Evolutionary conservation across 2,329 filamentous ascomycete genomes (phyloP).

Genomic region (Fusarium chaquense): DNA sequence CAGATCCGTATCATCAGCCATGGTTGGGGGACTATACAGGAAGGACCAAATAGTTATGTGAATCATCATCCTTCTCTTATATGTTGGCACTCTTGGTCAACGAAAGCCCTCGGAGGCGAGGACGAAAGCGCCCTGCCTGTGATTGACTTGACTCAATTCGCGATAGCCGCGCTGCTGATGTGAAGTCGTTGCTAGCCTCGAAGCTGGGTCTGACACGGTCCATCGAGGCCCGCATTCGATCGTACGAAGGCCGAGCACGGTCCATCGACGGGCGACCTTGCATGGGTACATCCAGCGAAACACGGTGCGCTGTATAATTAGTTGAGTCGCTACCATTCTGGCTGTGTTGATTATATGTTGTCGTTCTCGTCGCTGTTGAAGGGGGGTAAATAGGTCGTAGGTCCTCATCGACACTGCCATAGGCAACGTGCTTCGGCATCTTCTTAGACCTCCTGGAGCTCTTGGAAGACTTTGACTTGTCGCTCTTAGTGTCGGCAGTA

Average conservation of each 20-base stretch:
- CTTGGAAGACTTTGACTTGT: constrained; percentile 69
- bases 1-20: constrained; percentile 26
- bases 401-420: constrained; percentile 83
- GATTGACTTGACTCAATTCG: constrained; percentile 82
- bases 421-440: constrained; percentile 67
- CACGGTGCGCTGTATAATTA: constrained; percentile 80
- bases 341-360: constrained; percentile 79
- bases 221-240: constrained; percentile 87
- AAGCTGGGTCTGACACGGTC: constrained; percentile 86
- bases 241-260: constrained; percentile 83
- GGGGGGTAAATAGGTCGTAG: constrained; percentile 93
- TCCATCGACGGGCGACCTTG: constrained; percentile 70
- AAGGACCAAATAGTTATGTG: constrained; percentile 32
- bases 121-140: constrained; percentile 50
- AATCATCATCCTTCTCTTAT: constrained; percentile 42
- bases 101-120: constrained; percentile 59
- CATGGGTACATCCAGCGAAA: constrained; percentile 65
- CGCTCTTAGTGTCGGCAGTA: constrained; percentile 55
- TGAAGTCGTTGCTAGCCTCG: constrained; percentile 90
- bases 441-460: constrained; percentile 57
- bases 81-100: constrained; percentile 57
- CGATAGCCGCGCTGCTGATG: constrained; percentile 85
- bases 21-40: constrained; percentile 50
- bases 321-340: constrained; percentile 96
- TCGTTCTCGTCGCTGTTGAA: constrained; percentile 83